Percentiles rank a stretch among this genome's conserved stretches.
Conservation (phyloP, 495 filamentous ascomycete genomes). For the Arthonia radiata region DNA sequence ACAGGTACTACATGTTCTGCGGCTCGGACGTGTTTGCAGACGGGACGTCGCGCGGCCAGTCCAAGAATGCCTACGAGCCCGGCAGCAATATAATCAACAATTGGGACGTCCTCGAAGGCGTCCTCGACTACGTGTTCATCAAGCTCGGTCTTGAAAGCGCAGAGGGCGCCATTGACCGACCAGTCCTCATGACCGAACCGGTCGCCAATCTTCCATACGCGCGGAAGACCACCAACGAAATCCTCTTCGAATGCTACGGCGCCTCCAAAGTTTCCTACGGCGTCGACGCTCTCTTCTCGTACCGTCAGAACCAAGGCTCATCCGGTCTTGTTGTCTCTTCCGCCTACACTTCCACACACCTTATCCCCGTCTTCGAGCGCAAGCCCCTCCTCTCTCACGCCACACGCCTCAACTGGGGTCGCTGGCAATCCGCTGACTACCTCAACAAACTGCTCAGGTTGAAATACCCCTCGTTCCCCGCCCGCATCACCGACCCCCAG, state of each 20-base stretch:
- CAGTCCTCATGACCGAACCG: constrained; percentile 88
- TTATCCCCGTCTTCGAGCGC: constrained; percentile 76
- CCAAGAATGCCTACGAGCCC: constrained; percentile 73
- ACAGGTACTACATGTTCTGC: constrained; percentile 69
- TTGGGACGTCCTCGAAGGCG: constrained; percentile 88
- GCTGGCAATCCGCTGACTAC: constrained; percentile 70
- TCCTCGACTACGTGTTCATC: constrained; percentile 77
- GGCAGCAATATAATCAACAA: constrained; percentile 79
- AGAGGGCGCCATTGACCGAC: constrained; percentile 48
- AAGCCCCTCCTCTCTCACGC: constrained; percentile 65
- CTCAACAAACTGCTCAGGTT: constrained; percentile 65
- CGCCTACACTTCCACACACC: constrained; percentile 75
- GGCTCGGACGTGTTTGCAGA: constrained; percentile 83
- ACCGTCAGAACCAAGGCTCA: constrained; percentile 69
- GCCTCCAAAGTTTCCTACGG: constrained; percentile 76
- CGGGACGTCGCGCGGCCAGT: constrained; percentile 73
- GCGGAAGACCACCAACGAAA: constrained; percentile 44
- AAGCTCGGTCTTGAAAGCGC: constrained; percentile 68
- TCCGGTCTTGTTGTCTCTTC: constrained; percentile 78
- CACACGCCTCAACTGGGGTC: constrained; percentile 84
- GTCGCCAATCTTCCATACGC: constrained; percentile 75
- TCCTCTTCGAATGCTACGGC: constrained; percentile 83
- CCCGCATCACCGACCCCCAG: constrained; percentile 61
- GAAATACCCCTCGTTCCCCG: constrained; percentile 81
- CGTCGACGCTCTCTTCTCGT: constrained; percentile 89